These are phyloP conservation scores for Cucumis variabilis DNA, from an alignment of 331 rosid species.

Conservation along the genomic window DNA sequence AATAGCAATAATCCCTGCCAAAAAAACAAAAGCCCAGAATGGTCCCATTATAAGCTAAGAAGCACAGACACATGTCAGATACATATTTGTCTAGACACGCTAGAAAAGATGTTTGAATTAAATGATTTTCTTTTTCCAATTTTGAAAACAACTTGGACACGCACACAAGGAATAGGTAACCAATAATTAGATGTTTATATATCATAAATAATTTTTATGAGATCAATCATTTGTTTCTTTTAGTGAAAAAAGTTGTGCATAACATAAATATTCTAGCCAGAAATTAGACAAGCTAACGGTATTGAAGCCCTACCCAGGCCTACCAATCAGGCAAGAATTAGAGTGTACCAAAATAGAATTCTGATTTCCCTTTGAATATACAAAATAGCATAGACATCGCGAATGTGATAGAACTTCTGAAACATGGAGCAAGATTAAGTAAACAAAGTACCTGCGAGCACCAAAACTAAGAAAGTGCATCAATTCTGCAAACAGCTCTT, in stretches of 20 bases:
- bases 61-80: neutral
- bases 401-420: neutral
- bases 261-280: neutral
- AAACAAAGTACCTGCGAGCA: slow-evolving; percentile 63
- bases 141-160: neutral
- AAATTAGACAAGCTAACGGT: neutral
- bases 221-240: too few relatives aligned
- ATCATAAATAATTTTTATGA: too few relatives aligned
- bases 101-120: too few relatives aligned
- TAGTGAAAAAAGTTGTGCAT: neutral
- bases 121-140: too few relatives aligned
- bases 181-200: too few relatives aligned
- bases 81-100: neutral
- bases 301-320: neutral
- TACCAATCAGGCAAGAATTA: neutral
- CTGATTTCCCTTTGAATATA: neutral
- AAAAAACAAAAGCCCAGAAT: slow-evolving; percentile 23
- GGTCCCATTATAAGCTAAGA: neutral
- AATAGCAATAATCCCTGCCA: slow-evolving; percentile 69
- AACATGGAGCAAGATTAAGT: slow-evolving; percentile 2
- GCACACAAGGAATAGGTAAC: neutral
- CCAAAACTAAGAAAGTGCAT: slow-evolving; percentile 79
- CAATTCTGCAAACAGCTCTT: slow-evolving; percentile 84
- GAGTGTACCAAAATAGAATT: neutral
- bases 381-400: neutral